Percentiles rank a stretch among this genome's conserved stretches.
phyloP scores from a whole-genome alignment of 2,329 filamentous ascomycete genomes.

The Penicillium hesseltinei region DNA sequence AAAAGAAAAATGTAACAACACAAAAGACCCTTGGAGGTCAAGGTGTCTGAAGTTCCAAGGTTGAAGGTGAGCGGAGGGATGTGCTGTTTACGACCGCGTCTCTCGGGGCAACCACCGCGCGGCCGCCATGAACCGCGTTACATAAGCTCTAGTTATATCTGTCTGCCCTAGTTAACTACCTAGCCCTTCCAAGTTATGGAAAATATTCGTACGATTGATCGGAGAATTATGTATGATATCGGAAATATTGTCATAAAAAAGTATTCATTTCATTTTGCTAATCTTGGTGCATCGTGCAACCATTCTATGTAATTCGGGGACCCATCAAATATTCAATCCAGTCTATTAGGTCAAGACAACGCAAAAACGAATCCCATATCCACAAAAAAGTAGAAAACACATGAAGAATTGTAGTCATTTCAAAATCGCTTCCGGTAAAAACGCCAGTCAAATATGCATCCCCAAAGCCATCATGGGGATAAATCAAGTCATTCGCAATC shows the following conservation, averaged over 20 bases:
- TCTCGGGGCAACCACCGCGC: constrained; percentile 24
- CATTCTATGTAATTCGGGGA: constrained; percentile 11
- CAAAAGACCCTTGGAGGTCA: constrained; percentile 22
- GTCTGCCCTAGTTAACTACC: background rate
- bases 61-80: constrained; percentile 19
- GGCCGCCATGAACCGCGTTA: constrained; percentile 11
- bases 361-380: constrained; percentile 11
- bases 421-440: constrained; percentile 2
- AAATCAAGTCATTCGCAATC: constrained; percentile 4
- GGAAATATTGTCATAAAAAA: background rate
- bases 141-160: no score
- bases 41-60: constrained; percentile 11
- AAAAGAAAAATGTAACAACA: constrained; percentile 6
- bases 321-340: constrained; percentile 14
- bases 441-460: constrained; percentile 7
- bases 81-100: constrained; percentile 25
- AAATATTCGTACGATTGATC: background rate
- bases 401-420: constrained; percentile 4
- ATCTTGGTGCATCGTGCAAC: constrained; percentile 5
- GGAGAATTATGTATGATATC: background rate
- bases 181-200: background rate
- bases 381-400: constrained; percentile 12
- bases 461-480: background rate
- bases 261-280: background rate
- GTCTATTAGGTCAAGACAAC: constrained; percentile 15